A percentile compares a stretch with the other conserved stretches of the same genome.
These are phyloP conservation scores for Colletotrichum sp. DNA, from an alignment of 2,329 filamentous ascomycete genomes.

Conservation along the genomic window DNA sequence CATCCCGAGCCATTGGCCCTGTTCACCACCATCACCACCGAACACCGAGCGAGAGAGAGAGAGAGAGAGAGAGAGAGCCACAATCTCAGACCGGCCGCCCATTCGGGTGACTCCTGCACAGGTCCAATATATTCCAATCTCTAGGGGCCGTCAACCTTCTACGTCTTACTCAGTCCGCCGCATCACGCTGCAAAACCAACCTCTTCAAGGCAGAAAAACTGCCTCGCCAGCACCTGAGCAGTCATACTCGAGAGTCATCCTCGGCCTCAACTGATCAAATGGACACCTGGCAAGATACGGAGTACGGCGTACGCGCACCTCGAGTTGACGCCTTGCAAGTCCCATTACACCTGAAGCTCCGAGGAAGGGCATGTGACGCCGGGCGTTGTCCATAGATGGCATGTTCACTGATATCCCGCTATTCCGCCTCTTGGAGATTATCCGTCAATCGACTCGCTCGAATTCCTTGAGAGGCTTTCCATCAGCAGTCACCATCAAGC, in stretches of 20 bases:
- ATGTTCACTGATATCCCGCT: background rate
- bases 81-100: background rate
- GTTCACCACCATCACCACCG: background rate
- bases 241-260: background rate
- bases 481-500: background rate
- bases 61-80: background rate
- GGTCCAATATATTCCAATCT: background rate
- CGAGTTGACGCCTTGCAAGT: background rate
- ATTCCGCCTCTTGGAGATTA: conserved; percentile 2
- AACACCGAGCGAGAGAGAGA: background rate
- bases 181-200: background rate
- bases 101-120: background rate
- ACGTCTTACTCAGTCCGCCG: background rate
- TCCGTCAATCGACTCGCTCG: conserved; percentile 10
- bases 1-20: background rate
- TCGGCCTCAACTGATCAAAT: background rate
- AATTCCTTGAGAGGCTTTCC: background rate
- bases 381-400: background rate
- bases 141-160: background rate
- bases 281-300: background rate
- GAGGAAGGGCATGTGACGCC: background rate
- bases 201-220: background rate
- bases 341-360: background rate
- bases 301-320: background rate
- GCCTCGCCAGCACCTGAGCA: background rate